Evolutionary conservation across 73 alveolate genomes (phyloP).

Genomic region (Urostyla sp.): DNA sequence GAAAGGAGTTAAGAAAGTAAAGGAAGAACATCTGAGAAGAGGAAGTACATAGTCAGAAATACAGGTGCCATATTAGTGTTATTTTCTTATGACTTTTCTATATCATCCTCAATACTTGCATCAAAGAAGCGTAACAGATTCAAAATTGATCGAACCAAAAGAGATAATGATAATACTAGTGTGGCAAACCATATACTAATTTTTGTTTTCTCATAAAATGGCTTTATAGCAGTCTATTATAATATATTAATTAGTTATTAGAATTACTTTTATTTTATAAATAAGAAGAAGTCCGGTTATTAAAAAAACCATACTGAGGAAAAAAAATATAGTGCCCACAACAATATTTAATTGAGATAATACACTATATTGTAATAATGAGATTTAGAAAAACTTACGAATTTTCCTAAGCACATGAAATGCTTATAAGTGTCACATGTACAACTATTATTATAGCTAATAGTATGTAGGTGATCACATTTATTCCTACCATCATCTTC

Average conservation of each 20-base stretch:
- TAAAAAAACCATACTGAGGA: neutral
- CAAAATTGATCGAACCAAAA: neutral
- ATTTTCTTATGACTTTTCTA: neutral
- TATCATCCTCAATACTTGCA: neutral
- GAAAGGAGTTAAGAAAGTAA: neutral
- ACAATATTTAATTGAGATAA: too few relatives aligned
- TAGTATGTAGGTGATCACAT: neutral
- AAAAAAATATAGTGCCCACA: neutral
- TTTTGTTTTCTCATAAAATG: neutral
- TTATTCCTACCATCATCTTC: neutral
- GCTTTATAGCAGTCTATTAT: too few relatives aligned
- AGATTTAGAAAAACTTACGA: too few relatives aligned
- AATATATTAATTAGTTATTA: too few relatives aligned
- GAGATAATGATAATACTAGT: neutral
- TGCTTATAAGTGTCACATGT: neutral
- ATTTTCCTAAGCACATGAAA: neutral
- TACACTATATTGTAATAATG: too few relatives aligned
- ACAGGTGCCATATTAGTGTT: slow-evolving; percentile 21
- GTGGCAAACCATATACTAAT: neutral
- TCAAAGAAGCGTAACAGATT: neutral
- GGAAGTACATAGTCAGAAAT: neutral
- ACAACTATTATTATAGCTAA: neutral
- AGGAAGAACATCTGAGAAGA: slow-evolving; percentile 25
- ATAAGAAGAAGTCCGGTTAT: slow-evolving; percentile 3
- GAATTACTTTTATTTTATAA: neutral